Evolutionary conservation across 257 asterid genomes (phyloP), one percentile per base, ranked within the genome.

Genomic region (Plantago ovata): DNA sequence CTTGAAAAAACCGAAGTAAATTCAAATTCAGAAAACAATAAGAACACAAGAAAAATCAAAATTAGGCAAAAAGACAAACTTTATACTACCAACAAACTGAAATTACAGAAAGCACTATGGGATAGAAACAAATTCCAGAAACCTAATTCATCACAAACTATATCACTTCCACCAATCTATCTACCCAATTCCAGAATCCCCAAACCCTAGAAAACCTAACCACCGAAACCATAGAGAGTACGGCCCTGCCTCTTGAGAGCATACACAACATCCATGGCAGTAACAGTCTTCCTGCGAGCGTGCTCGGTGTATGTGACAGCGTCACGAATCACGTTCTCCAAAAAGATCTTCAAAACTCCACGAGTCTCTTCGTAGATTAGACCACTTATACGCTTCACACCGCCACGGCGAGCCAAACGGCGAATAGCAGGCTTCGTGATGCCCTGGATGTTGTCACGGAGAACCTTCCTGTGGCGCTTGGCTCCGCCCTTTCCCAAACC

Each of bases 401-500:
- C n/a, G n/a, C n/a, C n/a, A n/a, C n/a, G n/a, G n/a, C n/a, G n/a
- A n/a, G n/a, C n/a, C n/a, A n/a, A n/a, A n/a, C n/a, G n/a, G n/a
- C n/a, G n/a, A n/a, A n/a, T n/a, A n/a, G n/a, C n/a, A n/a, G n/a
- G n/a, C n/a, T n/a, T n/a, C n/a, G n/a, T n/a, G n/a, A n/a, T n/a
- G n/a, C n/a, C n/a, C n/a, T 79, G 85, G 21, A 79, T 79, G 73
- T 76, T 72, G 44, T 79, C 84, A 18, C 81, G 13, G 14, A 79
- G 77, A 6, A 79, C 84, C 67, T 79, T 79, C 61, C 85, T 36
- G 64, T 79, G 85, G 2, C 85, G 69, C 73, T 79, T 79, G 2
- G 85, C 85, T 56, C 85, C 85, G 18, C 85, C 85, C 68, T 79
- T 79, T 22, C 85, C 82, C 73, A 79, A 75, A n/a, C 85, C 84